These are phyloP conservation scores for Polygonum maritimum DNA, from an alignment of 148 eudicot genomes.

Conservation along the genomic window DNA sequence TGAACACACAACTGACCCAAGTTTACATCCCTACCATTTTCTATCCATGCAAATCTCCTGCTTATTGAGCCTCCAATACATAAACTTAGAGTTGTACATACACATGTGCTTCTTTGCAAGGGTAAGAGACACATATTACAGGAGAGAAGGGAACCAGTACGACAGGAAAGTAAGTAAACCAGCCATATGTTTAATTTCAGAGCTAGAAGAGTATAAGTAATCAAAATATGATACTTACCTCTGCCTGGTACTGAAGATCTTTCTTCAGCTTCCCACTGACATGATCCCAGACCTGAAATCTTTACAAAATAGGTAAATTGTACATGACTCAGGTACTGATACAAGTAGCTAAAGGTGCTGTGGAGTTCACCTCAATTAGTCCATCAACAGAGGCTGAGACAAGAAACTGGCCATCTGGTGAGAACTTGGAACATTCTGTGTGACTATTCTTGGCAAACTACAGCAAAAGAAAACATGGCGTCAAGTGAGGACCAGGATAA, in stretches of 20 bases:
- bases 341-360: too few relatives aligned
- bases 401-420: conserved; percentile 97
- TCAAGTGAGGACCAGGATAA: too few relatives aligned
- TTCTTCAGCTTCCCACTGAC: conserved; percentile 97
- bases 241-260: conserved; percentile 99
- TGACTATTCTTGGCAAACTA: conserved; percentile 97
- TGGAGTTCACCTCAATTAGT: conserved; percentile 69
- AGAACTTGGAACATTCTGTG: conserved; percentile 87
- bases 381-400: conserved; percentile 98
- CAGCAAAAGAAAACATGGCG: conserved; percentile 14
- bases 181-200: too few relatives aligned
- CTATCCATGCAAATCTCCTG: too few relatives aligned
- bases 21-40: too few relatives aligned
- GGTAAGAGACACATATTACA: neutral
- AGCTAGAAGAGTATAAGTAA: neutral
- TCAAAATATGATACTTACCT: conserved; percentile 38
- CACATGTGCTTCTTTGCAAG: too few relatives aligned
- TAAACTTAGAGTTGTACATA: too few relatives aligned
- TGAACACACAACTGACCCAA: too few relatives aligned
- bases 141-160: neutral
- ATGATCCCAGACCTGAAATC: conserved; percentile 85
- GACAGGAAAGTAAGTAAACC: neutral
- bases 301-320: conserved; percentile 7
- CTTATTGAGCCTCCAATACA: too few relatives aligned
- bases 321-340: neutral